phyloP scores from a whole-genome alignment of 2,329 filamentous ascomycete species.

The Ophiostoma angusticollis region DNA sequence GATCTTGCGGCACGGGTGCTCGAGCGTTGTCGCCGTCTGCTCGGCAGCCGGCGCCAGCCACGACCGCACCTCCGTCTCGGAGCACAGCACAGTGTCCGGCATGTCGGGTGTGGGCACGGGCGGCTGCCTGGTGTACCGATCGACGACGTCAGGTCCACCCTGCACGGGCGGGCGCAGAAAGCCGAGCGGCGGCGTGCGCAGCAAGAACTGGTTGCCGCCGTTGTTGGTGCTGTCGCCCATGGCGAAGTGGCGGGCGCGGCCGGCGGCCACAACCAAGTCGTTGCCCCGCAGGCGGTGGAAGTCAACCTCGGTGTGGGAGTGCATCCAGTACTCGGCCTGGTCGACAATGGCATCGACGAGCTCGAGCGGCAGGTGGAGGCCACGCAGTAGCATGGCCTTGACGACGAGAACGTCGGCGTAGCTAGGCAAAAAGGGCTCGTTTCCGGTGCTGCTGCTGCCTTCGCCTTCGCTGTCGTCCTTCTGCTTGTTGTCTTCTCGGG shows the following conservation, averaged over 20 bases:
- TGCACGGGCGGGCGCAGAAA: conserved; percentile 20
- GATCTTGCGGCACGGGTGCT: conserved; percentile 44
- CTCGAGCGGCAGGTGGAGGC: conserved; percentile 36
- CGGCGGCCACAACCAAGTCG: neutral
- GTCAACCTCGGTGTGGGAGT: conserved; percentile 26
- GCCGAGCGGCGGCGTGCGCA: conserved; percentile 29
- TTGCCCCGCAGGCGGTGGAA: conserved; percentile 12
- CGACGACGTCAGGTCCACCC: too few relatives aligned
- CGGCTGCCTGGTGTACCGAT: neutral
- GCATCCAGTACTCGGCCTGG: conserved; percentile 50
- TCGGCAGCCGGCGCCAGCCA: neutral
- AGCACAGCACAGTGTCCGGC: too few relatives aligned
- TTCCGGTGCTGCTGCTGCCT: neutral
- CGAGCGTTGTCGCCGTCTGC: conserved; percentile 23
- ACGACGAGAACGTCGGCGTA: conserved; percentile 37
- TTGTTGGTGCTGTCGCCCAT: conserved; percentile 16
- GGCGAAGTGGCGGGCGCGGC: neutral
- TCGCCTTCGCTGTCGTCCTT: neutral
- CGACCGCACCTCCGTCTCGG: neutral
- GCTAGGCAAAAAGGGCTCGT: conserved; percentile 28
- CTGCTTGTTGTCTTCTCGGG: neutral
- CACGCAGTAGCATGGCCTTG: conserved; percentile 33
- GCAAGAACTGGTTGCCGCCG: conserved; percentile 25
- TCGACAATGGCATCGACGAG: conserved; percentile 45
- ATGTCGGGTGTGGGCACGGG: neutral